These are phyloP conservation scores for Huntiella savannae DNA, from an alignment of 2,329 filamentous ascomycete genomes.

Conservation along the genomic window DNA sequence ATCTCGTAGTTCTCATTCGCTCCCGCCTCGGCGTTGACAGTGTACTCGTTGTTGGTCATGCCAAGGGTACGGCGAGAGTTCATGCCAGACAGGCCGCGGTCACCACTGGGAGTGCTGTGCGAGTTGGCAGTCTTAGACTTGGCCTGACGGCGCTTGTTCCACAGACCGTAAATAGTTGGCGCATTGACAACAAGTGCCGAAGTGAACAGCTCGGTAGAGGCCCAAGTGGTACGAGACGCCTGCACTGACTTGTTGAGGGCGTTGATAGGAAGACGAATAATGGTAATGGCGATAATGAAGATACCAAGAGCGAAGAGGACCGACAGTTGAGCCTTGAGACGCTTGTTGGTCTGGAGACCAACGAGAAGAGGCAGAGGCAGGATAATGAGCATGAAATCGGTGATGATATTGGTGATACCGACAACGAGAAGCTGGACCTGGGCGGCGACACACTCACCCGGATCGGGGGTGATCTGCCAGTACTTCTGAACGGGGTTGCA, in stretches of 20 bases:
- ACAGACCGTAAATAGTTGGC: slow-evolving; percentile 20
- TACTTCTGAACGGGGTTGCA: slow-evolving; percentile 31
- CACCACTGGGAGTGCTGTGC: not conserved
- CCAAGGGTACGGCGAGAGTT: not conserved
- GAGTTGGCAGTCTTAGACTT: slow-evolving; percentile 3
- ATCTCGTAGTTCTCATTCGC: slow-evolving; percentile 6
- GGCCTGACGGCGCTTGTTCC: slow-evolving; percentile 15
- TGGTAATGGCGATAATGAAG: slow-evolving; percentile 22
- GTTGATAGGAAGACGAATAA: slow-evolving; percentile 22
- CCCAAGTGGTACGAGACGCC: slow-evolving; percentile 21
- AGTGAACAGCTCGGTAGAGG: slow-evolving; percentile 20
- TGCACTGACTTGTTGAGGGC: slow-evolving; percentile 19
- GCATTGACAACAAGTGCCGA: slow-evolving; percentile 21
- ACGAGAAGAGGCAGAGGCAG: slow-evolving; percentile 8
- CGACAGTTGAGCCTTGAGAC: slow-evolving; percentile 18
- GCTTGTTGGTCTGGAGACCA: slow-evolving; percentile 15
- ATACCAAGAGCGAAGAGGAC: slow-evolving; percentile 20
- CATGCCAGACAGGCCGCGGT: not conserved
- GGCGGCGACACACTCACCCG: slow-evolving; percentile 19
- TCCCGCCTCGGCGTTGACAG: slow-evolving; percentile 3
- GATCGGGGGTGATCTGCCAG: slow-evolving; percentile 32
- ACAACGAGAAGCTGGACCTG: slow-evolving; percentile 19
- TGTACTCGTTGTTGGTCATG: slow-evolving; percentile 7
- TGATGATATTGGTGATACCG: slow-evolving; percentile 16
- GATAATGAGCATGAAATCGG: slow-evolving; percentile 9